Conservation (phyloP, 352 stramenopile genomes). For the Phytophthora boehmeriae region DNA sequence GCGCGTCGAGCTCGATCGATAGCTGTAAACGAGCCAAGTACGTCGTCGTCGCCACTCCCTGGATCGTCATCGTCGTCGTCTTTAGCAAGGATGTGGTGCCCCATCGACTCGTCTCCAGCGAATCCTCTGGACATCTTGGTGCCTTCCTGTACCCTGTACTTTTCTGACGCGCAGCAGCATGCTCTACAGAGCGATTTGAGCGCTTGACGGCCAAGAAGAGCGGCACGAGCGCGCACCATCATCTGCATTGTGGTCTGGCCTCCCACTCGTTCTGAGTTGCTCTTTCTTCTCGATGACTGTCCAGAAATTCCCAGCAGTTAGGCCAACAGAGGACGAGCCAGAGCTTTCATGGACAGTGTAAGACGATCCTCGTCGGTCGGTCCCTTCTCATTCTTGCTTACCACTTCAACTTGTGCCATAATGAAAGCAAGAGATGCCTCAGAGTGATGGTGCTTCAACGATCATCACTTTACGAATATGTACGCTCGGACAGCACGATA, state of each 20-base stretch:
- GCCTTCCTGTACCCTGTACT: conserved; percentile 22
- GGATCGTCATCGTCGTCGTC: conserved; percentile 18
- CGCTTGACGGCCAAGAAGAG: conserved; percentile 16
- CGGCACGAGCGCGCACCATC: conserved; percentile 14
- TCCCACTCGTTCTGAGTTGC: neutral
- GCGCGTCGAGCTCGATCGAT: conserved; percentile 34
- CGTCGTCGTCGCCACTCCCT: conserved; percentile 40
- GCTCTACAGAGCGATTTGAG: conserved; percentile 6
- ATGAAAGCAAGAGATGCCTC: no score
- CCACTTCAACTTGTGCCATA: no score
- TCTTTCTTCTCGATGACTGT: neutral
- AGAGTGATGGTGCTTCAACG: no score
- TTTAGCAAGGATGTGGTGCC: neutral
- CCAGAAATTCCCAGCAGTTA: no score
- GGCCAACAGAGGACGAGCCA: no score
- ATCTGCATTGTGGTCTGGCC: conserved; percentile 9
- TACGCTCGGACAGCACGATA: no score
- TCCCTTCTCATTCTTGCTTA: no score
- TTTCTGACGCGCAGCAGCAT: conserved; percentile 23
- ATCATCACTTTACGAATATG: no score
- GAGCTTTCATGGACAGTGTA: no score
- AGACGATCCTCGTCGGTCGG: no score
- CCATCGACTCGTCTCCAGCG: conserved; percentile 15
- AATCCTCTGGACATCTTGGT: conserved; percentile 19
- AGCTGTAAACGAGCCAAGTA: conserved; percentile 32